These are phyloP conservation scores for Rhynchosporium agropyri DNA, from an alignment of 2,329 filamentous ascomycete species.

Conservation along the genomic window DNA sequence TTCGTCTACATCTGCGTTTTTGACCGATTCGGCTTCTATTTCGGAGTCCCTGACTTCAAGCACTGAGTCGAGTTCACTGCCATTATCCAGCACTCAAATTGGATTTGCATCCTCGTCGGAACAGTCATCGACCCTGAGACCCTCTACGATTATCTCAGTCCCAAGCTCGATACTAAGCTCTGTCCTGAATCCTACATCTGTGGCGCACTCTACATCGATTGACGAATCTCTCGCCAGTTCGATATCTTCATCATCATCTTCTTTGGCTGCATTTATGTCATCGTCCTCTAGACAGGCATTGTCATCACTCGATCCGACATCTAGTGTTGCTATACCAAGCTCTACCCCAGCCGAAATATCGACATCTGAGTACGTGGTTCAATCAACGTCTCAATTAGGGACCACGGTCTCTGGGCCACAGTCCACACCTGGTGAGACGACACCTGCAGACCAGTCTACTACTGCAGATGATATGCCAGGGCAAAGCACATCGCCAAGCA, in stretches of 20 bases:
- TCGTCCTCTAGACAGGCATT: neutral
- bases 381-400: neutral
- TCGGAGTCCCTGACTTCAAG: neutral
- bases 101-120: neutral
- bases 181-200: neutral
- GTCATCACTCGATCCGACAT: neutral
- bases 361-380: neutral
- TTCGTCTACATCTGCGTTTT: neutral
- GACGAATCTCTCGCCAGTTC: neutral
- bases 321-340: neutral
- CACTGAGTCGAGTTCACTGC: neutral
- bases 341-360: neutral
- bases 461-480: neutral
- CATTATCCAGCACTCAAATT: neutral
- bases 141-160: neutral
- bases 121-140: neutral
- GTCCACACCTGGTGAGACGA: neutral
- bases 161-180: neutral
- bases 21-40: neutral
- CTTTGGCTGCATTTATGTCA: conserved; percentile 1
- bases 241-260: conserved; percentile 1
- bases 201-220: neutral
- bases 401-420: neutral
- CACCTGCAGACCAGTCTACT: neutral
- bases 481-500: neutral